These are phyloP conservation scores for Calocybe gambosa DNA, from an alignment of 1,284 basidiomycete species.

Conservation along the genomic window DNA sequence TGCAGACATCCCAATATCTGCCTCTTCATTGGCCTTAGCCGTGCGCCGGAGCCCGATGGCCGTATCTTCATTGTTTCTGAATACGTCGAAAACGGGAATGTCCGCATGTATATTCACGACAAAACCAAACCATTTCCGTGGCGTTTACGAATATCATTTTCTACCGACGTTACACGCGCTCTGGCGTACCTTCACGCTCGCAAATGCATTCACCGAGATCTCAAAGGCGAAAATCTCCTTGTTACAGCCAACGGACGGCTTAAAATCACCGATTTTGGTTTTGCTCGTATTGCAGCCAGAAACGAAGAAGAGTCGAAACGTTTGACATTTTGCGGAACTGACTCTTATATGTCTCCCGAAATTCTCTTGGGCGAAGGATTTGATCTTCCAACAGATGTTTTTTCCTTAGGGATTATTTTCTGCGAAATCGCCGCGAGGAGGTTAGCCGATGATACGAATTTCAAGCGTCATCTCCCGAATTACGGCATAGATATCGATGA, in stretches of 20 bases:
- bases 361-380: constrained; percentile 90
- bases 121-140: constrained; percentile 79
- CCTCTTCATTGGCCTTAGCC: constrained; percentile 89
- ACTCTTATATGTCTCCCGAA: constrained; percentile 92
- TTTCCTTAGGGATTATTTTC: constrained; percentile 92
- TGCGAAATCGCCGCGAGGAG: constrained; percentile 86
- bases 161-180: constrained; percentile 89
- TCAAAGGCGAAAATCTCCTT: constrained; percentile 97
- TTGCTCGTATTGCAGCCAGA: constrained; percentile 87
- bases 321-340: constrained; percentile 95
- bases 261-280: constrained; percentile 97
- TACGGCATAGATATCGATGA: constrained; percentile 80
- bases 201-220: constrained; percentile 81
- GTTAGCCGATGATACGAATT: constrained; percentile 77
- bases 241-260: constrained; percentile 89
- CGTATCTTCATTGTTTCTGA: constrained; percentile 89
- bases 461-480: constrained; percentile 71
- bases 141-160: constrained; percentile 88
- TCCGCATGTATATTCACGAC: constrained; percentile 83
- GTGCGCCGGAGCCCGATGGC: constrained; percentile 76
- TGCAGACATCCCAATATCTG: constrained; percentile 88
- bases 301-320: constrained; percentile 88
- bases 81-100: constrained; percentile 82
- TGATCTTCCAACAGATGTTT: constrained; percentile 90
- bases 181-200: constrained; percentile 96